Conservation (phyloP, 805 yeast species). For the Starmera pachycereana region DNA sequence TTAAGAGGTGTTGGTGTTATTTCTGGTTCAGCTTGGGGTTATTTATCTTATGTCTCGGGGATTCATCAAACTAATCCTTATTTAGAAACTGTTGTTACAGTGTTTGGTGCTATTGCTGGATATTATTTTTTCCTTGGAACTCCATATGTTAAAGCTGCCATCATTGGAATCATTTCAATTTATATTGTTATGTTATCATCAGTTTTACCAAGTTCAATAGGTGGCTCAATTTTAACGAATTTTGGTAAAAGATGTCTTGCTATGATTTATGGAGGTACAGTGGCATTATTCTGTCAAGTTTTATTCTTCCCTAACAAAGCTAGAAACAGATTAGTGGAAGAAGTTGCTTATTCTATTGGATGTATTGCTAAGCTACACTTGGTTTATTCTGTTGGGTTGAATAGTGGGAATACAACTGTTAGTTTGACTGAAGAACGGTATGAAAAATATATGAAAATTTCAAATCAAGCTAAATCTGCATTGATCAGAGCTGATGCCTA, state of each 20-base stretch:
- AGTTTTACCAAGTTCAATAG: slow-evolving; percentile 25
- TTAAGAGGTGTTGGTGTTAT: slow-evolving; percentile 37
- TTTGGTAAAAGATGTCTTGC: slow-evolving; percentile 42
- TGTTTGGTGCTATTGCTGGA: slow-evolving; percentile 35
- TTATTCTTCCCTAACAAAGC: slow-evolving; percentile 37
- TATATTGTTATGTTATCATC: slow-evolving; percentile 38
- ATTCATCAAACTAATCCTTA: slow-evolving; percentile 28
- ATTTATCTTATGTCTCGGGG: slow-evolving; percentile 35
- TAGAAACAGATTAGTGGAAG: slow-evolving; percentile 31
- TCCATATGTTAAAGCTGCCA: slow-evolving; percentile 41
- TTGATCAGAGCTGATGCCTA: slow-evolving; percentile 30
- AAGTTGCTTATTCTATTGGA: slow-evolving; percentile 30
- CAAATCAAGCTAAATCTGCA: slow-evolving; percentile 28
- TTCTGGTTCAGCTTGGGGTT: slow-evolving; percentile 40
- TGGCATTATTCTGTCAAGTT: slow-evolving; percentile 35
- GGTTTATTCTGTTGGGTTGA: slow-evolving; percentile 29
- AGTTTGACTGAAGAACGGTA: slow-evolving; percentile 22
- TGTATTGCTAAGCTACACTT: slow-evolving; percentile 28
- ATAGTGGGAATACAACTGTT: slow-evolving; percentile 20
- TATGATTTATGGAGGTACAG: slow-evolving; percentile 38
- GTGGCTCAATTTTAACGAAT: slow-evolving; percentile 31
- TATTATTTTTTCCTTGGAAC: slow-evolving; percentile 34
- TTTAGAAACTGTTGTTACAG: slow-evolving; percentile 31
- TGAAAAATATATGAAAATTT: slow-evolving; percentile 21
- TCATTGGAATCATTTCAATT: slow-evolving; percentile 36